Evolutionary conservation across 2,329 filamentous ascomycete genomes (phyloP), one percentile per base, ranked within the genome.

Genomic region (Penicillium capsulatum): DNA sequence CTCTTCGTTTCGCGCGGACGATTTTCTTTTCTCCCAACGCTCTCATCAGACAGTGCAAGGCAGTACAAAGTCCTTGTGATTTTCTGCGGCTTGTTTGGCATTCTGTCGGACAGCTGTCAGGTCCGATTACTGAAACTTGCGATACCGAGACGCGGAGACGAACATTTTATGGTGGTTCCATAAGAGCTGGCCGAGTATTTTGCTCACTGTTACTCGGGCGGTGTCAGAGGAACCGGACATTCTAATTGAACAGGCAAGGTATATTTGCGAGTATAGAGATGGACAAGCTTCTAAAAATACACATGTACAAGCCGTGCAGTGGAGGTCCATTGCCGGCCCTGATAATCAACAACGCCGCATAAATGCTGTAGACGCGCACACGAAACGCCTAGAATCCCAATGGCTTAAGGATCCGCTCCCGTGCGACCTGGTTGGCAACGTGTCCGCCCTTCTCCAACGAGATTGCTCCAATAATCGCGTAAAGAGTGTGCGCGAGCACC

Each of bases 171-270:
- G 56, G 64, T 70, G 76, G 75, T 77, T 71, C 77, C 76, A 82
- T 83, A 83, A 84, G 80, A 84, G 74, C 80, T 83, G 80, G 78
- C 80, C 76, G 74, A 70, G 79, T 72, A 79, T 75, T 75, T 69
- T 72, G 60, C 63, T 63, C 65, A 62, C 67, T 65, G 71, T 86
- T 84, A 79, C 79, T 77, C 76, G 77, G 83, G 80, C 83, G 79
- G 85, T 81, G 84, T 90, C 85, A 89, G 84, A 89, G 80, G 83
- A 70, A 77, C 76, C 81, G 72, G 58, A 89, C 84, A 89, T 80
- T 42, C 35, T 43, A 40, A 36, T 20, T 30, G 29, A 17, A 26
- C 31, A 5, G 10, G n/a, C n/a, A n/a, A 7, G 13, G 8, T 35
- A 39, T 29, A 29, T 29, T 10, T 3, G 11, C 17, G 14, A 24